Conservation (phyloP, 2,329 filamentous ascomycete genomes). For the Pseudogymnoascus sp. region DNA sequence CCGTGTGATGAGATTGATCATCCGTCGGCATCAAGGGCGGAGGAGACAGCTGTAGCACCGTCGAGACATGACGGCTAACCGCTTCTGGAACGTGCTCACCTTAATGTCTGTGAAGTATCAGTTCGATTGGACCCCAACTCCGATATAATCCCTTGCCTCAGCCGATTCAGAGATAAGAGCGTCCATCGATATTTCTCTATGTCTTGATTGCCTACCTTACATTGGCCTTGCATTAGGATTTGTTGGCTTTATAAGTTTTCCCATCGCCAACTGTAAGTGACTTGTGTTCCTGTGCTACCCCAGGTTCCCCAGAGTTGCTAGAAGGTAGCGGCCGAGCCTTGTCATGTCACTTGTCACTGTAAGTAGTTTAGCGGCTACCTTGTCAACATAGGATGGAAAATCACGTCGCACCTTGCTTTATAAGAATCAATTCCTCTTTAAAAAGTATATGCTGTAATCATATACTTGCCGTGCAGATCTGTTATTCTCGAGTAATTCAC, state of each 20-base stretch:
- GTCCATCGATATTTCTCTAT: background rate
- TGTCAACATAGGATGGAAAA: background rate
- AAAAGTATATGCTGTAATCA: background rate
- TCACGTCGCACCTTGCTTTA: background rate
- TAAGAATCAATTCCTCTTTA: background rate
- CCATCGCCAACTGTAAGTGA: background rate
- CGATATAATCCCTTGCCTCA: background rate
- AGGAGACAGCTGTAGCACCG: background rate
- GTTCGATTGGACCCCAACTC: background rate
- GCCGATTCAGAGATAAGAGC: background rate
- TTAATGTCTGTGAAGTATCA: background rate
- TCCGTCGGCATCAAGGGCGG: background rate
- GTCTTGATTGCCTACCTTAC: background rate
- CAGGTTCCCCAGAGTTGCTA: slow-evolving; percentile 1
- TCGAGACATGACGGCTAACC: background rate
- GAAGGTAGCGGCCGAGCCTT: slow-evolving; percentile 1
- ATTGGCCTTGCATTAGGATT: background rate
- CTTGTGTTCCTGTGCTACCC: background rate
- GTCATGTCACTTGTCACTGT: slow-evolving; percentile 7
- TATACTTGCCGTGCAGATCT: background rate
- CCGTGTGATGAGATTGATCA: background rate
- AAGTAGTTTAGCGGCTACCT: slow-evolving; percentile 1
- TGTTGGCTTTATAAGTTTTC: background rate
- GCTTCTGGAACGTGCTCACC: background rate
- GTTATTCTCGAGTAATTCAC: background rate